Percentiles rank a stretch among this genome's conserved stretches.
Evolutionary conservation across 106 monocot genomes (phyloP).

Genomic region (Narthecium ossifragum): DNA sequence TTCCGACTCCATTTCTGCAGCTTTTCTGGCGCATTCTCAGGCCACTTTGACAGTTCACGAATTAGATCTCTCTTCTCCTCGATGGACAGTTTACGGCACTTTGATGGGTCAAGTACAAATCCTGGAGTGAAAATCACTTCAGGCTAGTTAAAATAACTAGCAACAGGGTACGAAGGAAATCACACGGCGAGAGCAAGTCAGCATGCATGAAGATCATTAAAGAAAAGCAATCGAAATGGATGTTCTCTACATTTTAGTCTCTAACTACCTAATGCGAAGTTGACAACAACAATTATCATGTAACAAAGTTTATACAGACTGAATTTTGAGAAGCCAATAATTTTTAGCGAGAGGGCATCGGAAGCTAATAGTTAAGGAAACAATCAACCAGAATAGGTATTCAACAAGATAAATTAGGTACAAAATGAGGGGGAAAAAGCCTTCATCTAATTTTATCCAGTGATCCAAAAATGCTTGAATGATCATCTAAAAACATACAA

Average conservation of each 20-base stretch:
- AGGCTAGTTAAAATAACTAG: neutral
- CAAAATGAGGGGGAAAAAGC: no score
- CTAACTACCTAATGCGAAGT: no score
- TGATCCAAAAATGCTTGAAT: neutral
- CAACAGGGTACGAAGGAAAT: no score
- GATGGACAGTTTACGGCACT: slow-evolving; percentile 49
- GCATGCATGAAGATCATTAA: neutral
- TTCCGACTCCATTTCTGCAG: slow-evolving; percentile 82
- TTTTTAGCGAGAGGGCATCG: neutral
- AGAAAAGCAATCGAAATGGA: neutral
- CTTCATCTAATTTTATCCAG: no score
- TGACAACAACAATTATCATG: neutral
- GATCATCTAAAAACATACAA: neutral
- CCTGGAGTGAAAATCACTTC: slow-evolving; percentile 29
- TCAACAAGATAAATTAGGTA: neutral
- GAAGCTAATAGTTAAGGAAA: neutral
- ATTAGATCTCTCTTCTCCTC: slow-evolving; percentile 67
- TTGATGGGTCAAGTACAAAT: slow-evolving; percentile 53
- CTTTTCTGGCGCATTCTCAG: slow-evolving; percentile 51
- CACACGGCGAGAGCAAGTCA: neutral
- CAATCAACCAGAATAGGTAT: neutral
- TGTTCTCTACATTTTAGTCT: neutral
- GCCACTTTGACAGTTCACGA: slow-evolving; percentile 50
- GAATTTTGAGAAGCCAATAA: neutral
- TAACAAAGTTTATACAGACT: neutral